Evolutionary conservation across 2,329 filamentous ascomycete genomes (phyloP).

Genomic region (Trichophyton simii): DNA sequence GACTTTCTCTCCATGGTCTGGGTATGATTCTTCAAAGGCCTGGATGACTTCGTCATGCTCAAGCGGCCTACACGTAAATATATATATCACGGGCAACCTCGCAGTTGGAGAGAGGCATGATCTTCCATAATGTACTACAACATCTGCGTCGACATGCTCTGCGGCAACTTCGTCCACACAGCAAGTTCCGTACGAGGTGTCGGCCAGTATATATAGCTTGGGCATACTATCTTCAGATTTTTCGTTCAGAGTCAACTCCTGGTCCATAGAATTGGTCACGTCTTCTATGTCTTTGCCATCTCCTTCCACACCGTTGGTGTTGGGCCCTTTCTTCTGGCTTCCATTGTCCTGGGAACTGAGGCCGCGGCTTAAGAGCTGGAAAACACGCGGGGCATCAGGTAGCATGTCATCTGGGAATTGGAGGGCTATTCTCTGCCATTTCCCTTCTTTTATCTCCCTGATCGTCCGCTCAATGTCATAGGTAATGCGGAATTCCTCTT

Average conservation of each 20-base stretch:
- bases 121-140: slow-evolving; percentile 86
- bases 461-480: slow-evolving; percentile 82
- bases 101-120: slow-evolving; percentile 85
- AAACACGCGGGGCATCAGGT: slow-evolving; percentile 68
- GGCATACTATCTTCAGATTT: slow-evolving; percentile 16
- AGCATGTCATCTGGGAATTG: slow-evolving; percentile 95
- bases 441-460: slow-evolving; percentile 56
- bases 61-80: slow-evolving; percentile 67
- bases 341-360: slow-evolving; percentile 23
- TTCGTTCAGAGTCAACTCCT: slow-evolving; percentile 13
- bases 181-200: slow-evolving; percentile 93
- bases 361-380: slow-evolving; percentile 48
- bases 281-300: slow-evolving; percentile 15
- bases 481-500: slow-evolving; percentile 59
- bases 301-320: slow-evolving; percentile 12
- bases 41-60: slow-evolving; percentile 46
- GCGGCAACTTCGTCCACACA: slow-evolving; percentile 96
- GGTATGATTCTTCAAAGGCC: slow-evolving; percentile 58
- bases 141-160: slow-evolving; percentile 81
- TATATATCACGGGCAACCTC: slow-evolving; percentile 73
- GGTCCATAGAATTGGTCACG: slow-evolving; percentile 1
- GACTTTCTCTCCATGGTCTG: slow-evolving; percentile 49
- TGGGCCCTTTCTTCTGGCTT: slow-evolving; percentile 5
- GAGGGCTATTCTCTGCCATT: slow-evolving; percentile 68
- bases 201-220: slow-evolving; percentile 70